Evolutionary conservation across 2,329 filamentous ascomycete species (phyloP).

Genomic region (Metarhizium humberi): DNA sequence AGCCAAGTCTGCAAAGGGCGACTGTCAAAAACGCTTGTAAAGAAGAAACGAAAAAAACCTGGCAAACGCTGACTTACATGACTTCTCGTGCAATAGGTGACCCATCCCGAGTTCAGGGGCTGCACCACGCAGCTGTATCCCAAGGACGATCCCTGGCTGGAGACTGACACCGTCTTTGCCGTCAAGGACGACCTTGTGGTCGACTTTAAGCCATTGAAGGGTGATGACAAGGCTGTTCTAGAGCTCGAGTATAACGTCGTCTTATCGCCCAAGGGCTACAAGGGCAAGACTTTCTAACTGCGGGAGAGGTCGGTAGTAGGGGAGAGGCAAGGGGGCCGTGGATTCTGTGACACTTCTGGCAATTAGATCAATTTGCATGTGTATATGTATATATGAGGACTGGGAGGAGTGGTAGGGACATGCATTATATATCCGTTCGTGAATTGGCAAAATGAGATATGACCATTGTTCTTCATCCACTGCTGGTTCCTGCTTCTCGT

Average conservation of each 20-base stretch:
- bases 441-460: too few species aligned
- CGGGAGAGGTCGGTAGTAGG: too few species aligned
- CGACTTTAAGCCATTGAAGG: conserved; percentile 36
- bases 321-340: too few species aligned
- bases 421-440: too few species aligned
- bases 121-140: conserved; percentile 73
- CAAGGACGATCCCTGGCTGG: conserved; percentile 54
- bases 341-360: too few species aligned
- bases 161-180: conserved; percentile 36
- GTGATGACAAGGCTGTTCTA: conserved; percentile 26
- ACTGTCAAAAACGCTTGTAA: background rate
- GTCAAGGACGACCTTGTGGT: conserved; percentile 44
- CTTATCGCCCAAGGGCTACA: conserved; percentile 35
- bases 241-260: conserved; percentile 34
- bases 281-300: conserved; percentile 21
- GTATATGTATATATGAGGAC: too few species aligned
- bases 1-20: background rate
- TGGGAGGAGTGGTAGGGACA: too few species aligned
- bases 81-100: conserved; percentile 23
- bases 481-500: too few species aligned
- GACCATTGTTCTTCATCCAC: too few species aligned
- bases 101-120: conserved; percentile 57
- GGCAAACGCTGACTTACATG: background rate
- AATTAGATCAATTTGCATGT: too few species aligned
- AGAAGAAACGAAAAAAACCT: too few species aligned